Percentiles rank a stretch among this genome's conserved stretches.
Evolutionary conservation across 352 stramenopile genomes (phyloP).

Genomic region (Phytophthora kernoviae): DNA sequence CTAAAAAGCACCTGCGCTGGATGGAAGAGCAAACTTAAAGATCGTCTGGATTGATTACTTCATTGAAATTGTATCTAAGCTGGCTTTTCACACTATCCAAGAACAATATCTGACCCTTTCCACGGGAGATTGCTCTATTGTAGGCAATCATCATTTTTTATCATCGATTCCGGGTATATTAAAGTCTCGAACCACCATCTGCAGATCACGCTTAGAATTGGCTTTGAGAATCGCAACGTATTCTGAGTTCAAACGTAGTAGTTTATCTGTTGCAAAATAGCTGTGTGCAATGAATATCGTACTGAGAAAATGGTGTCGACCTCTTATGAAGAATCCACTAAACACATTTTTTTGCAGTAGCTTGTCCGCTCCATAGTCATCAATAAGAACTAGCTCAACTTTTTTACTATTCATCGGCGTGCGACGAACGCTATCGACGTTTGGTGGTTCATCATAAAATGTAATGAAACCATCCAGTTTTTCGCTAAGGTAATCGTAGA

Average conservation of each 20-base stretch:
- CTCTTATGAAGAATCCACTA: neutral
- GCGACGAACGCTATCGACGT: neutral
- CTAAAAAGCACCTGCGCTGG: too few species aligned
- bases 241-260: neutral
- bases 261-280: neutral
- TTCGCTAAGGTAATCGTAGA: conserved; percentile 9
- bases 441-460: conserved; percentile 5
- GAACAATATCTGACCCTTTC: neutral
- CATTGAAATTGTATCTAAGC: neutral
- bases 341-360: conserved; percentile 3
- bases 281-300: neutral
- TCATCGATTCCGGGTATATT: neutral
- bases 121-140: neutral
- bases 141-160: neutral
- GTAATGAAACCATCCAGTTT: conserved; percentile 8
- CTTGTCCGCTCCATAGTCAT: conserved; percentile 14
- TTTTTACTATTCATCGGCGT: conserved; percentile 2
- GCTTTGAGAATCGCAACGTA: conserved; percentile 1
- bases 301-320: neutral
- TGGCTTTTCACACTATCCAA: neutral
- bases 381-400: conserved; percentile 18
- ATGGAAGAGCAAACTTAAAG: neutral
- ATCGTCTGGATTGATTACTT: neutral
- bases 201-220: neutral
- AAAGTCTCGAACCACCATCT: neutral